A percentile compares a stretch with the other conserved stretches of the same genome.
Conservation (phyloP, 192 early-diverging fungal species). For the Podila epicladia region DNA sequence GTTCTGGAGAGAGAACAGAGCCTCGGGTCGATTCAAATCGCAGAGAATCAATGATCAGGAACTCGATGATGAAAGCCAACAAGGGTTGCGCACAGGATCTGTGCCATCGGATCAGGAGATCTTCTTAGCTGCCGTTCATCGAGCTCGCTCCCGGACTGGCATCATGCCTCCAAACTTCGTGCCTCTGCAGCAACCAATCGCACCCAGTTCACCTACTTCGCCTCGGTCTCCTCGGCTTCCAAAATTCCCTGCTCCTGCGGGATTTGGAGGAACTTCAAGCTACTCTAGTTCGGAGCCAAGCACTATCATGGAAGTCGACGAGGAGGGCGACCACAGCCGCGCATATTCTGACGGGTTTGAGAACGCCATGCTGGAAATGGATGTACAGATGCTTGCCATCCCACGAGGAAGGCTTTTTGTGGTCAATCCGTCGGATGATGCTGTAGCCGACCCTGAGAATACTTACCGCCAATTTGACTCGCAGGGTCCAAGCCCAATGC, state of each 20-base stretch:
- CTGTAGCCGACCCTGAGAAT: background rate
- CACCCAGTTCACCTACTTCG: constrained; percentile 14
- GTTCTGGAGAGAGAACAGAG: constrained; percentile 13
- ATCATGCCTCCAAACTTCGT: constrained; percentile 26
- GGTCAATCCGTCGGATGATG: constrained; percentile 30
- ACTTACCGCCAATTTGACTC: constrained; percentile 13
- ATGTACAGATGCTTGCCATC: constrained; percentile 45
- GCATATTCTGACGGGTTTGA: constrained; percentile 50
- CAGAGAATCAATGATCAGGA: constrained; percentile 28
- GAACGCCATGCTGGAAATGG: constrained; percentile 47
- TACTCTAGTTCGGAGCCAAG: background rate
- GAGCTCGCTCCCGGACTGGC: constrained; percentile 37
- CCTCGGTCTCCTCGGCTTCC: constrained; percentile 23
- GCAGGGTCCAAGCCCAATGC: background rate
- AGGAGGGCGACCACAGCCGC: constrained; percentile 9
- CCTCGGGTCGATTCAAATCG: constrained; percentile 17
- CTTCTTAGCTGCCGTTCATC: constrained; percentile 45
- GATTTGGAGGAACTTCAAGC: background rate
- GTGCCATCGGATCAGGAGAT: constrained; percentile 37
- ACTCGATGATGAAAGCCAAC: constrained; percentile 6
- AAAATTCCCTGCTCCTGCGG: constrained; percentile 1
- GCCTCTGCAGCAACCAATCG: constrained; percentile 34
- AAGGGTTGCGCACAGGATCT: constrained; percentile 6
- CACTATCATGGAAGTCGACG: background rate
- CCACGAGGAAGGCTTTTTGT: constrained; percentile 44